Base-by-base conservation (phyloP, 2,329 filamentous ascomycete species). In the Talaromyces sp. region DNA sequence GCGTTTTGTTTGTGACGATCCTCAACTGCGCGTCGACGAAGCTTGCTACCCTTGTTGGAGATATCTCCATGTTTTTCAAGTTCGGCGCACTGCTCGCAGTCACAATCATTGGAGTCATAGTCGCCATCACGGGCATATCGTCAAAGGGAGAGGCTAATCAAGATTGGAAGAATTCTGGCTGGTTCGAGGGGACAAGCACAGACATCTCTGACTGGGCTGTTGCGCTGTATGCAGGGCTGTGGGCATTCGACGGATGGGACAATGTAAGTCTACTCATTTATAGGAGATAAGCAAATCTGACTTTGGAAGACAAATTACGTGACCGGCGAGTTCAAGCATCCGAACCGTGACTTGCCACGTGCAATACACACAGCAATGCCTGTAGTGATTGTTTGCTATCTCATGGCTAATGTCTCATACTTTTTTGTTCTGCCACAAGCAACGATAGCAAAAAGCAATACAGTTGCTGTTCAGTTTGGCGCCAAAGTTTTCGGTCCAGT, bases 191-290 rank as follows among this genome's bases (percentile, higher is more conserved):
- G 64, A 97, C 94, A 4, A 92, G 86, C 68, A 87, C 83, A 14
- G 90, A 93, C 74, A 84, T 90, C 60, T 96, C 90, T 56, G 89
- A 88, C 70, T 98, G 93, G 91, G 95, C 95, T 3, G 90, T 99
- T 56, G 95, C 95, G 0, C 80, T 99, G 56, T 99, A 99, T 76
- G 94, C 93, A 16, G 95, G 95, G 9, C 84, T 99, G 5, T 99
- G 95, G 95, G 95, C 95, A 0, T 99, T 95, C 78, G 95, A 99
- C 75, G 95, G 95, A 35, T 99, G 95, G 95, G 95, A 99, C 75
- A 99, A 99, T 77, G 92, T 95, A 80, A 81, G 90, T 83, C 14
- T 58, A 31, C 37, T 33, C 37, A 24, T 22, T 13, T 7, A 39
- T 3, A 24, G n/a, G 9, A 4, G 11, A 8, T 2, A 13, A 5